Percentiles rank a stretch among this genome's conserved stretches.
Conservation (phyloP, 1,284 basidiomycete species). For the Trichosporon asahii region DNA sequence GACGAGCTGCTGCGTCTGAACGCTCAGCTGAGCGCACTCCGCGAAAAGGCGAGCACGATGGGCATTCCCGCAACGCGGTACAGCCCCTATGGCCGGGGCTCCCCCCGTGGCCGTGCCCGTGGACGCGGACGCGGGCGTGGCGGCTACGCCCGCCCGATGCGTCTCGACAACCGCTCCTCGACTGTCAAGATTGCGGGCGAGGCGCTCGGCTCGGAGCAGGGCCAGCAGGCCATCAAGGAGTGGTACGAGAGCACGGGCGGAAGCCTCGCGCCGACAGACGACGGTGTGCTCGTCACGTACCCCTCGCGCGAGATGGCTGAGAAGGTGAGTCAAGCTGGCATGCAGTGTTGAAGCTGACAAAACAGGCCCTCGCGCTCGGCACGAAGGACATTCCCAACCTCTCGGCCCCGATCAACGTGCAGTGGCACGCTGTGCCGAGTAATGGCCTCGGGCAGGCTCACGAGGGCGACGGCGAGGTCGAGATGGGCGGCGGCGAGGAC, state of each 20-base stretch:
- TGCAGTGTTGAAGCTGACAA: not conserved
- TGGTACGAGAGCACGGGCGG: slow-evolving; percentile 71
- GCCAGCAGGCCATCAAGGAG: slow-evolving; percentile 62
- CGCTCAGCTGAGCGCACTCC: slow-evolving; percentile 40
- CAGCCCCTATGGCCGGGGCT: slow-evolving; percentile 63
- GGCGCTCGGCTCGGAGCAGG: slow-evolving; percentile 52
- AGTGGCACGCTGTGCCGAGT: slow-evolving; percentile 30
- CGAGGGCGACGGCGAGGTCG: slow-evolving; percentile 18
- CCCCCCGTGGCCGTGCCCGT: slow-evolving; percentile 60
- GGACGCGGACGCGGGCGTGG: slow-evolving; percentile 58
- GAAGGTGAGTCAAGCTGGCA: slow-evolving; percentile 34
- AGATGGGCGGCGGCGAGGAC: slow-evolving; percentile 19
- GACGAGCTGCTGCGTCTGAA: slow-evolving; percentile 42
- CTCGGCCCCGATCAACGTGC: slow-evolving; percentile 28
- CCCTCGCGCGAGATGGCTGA: slow-evolving; percentile 47
- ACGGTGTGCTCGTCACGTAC: slow-evolving; percentile 41
- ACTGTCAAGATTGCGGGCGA: slow-evolving; percentile 69
- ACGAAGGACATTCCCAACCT: slow-evolving; percentile 37
- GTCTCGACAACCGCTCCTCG: slow-evolving; percentile 85
- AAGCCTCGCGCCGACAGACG: slow-evolving; percentile 20
- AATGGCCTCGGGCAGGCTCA: slow-evolving; percentile 3
- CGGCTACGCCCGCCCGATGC: slow-evolving; percentile 61
- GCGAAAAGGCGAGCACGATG: slow-evolving; percentile 59
- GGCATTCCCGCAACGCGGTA: slow-evolving; percentile 43
- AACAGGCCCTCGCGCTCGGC: slow-evolving; percentile 39